Base-by-base conservation (phyloP, 2,329 filamentous ascomycete genomes). In the Teratosphaeria pseudoeucalypti region DNA sequence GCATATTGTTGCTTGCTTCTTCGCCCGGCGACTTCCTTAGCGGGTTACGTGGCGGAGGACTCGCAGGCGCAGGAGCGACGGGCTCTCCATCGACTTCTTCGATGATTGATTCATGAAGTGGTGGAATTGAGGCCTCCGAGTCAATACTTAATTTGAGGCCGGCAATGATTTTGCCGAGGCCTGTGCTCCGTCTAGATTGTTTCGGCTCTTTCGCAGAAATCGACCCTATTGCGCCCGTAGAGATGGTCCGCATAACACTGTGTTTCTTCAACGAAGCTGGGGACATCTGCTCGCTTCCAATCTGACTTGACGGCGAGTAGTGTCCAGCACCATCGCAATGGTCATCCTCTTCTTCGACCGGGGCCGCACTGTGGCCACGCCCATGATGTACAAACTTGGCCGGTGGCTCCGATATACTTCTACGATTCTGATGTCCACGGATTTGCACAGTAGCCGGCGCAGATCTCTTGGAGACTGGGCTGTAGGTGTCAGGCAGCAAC, bases 401-500 rank as follows among this genome's bases (percentile, higher is more conserved):
- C 19, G 43, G 43, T 10, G 43, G 43, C 16, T 9, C n/a, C n/a
- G 43, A 49, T 23, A 10, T 1, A 10, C 43, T 49, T 49, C 43
- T 49, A 19, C 43, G 16, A 11, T 11, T 49, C 16, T n/a, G 1
- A 23, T 19, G 43, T 23, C 43, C 19, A 19, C 9, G 43, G 10
- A 23, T 19, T 12, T 43, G 23, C 16, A 11, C 49, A 27, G 16
- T 7, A n/a, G n/a, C 49, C 14, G 54, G 58, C 32, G 58, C 47
- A 32, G 39, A 4, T 39, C 32, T 56, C 14, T 39, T 14, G 5
- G 54, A 53, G 9, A 26, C 27, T 6, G 53, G 34, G 19, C 54
- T 56, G 54, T 61, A 61, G 14, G 47, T 57, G 37, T 52, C 34
- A 11, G 60, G 60, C 26, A 59, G 39, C 34, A 61, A 52, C 27